phyloP scores from a whole-genome alignment of 495 filamentous ascomycete species.

The Pseudevernia furfuracea region DNA sequence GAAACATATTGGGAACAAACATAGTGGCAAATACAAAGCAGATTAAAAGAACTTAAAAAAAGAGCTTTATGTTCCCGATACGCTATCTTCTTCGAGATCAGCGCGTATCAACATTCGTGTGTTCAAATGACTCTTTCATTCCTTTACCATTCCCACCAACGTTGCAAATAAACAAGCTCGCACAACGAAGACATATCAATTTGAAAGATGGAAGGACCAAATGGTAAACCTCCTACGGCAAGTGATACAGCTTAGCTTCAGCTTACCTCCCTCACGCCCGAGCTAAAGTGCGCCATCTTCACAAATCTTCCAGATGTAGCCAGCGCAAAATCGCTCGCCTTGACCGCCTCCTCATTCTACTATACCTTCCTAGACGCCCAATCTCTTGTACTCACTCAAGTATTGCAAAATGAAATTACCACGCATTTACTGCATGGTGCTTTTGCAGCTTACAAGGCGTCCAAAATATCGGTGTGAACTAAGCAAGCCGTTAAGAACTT shows the following conservation, averaged over 20 bases:
- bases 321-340: not conserved
- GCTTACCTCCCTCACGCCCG: not conserved
- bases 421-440: not conserved
- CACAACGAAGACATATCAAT: not conserved
- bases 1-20: too few relatives aligned
- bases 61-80: not conserved
- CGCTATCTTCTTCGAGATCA: not conserved
- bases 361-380: not conserved
- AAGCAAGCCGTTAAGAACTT: not conserved
- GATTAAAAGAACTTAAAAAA: too few relatives aligned
- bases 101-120: not conserved
- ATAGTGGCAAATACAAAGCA: too few relatives aligned
- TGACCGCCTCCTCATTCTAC: not conserved
- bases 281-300: not conserved
- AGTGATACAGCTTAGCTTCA: not conserved
- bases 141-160: not conserved
- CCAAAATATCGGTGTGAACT: not conserved
- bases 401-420: not conserved
- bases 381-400: not conserved
- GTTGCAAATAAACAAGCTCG: not conserved
- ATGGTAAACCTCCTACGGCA: not conserved
- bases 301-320: not conserved
- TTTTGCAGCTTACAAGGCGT: not conserved
- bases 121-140: not conserved
- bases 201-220: not conserved